These are phyloP conservation scores for Yamadazyma triangularis DNA, from an alignment of 1,139 yeast genomes.

Conservation along the genomic window DNA sequence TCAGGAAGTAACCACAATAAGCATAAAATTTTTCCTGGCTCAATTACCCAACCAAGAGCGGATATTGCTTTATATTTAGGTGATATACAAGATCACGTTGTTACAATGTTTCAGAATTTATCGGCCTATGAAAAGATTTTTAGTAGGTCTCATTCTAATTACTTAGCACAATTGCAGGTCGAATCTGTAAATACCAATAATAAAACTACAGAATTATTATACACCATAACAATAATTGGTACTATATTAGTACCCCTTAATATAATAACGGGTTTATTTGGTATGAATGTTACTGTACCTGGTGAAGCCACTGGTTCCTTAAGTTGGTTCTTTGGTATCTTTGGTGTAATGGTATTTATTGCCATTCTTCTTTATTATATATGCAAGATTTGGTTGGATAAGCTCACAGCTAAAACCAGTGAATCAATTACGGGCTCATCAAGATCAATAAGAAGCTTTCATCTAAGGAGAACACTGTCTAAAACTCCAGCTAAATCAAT, in stretches of 20 bases:
- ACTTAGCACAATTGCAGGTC: slow-evolving; percentile 89
- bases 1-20: slow-evolving; percentile 15
- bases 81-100: slow-evolving; percentile 96
- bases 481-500: slow-evolving; percentile 32
- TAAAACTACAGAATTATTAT: slow-evolving; percentile 78
- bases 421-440: no score
- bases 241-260: slow-evolving; percentile 88
- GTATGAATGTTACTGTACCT: slow-evolving; percentile 92
- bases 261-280: slow-evolving; percentile 86
- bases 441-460: slow-evolving; percentile 42
- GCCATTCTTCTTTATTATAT: slow-evolving; percentile 23
- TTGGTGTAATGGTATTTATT: slow-evolving; percentile 33
- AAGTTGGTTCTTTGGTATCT: slow-evolving; percentile 34
- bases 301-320: slow-evolving; percentile 21
- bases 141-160: slow-evolving; percentile 86
- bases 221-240: slow-evolving; percentile 87
- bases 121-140: slow-evolving; percentile 89
- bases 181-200: slow-evolving; percentile 85
- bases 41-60: slow-evolving; percentile 63
- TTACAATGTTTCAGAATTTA: slow-evolving; percentile 91
- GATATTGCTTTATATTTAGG: slow-evolving; percentile 87
- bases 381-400: slow-evolving; percentile 36
- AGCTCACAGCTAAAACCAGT: slow-evolving; percentile 13
- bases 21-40: slow-evolving; percentile 11
- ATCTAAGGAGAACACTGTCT: slow-evolving; percentile 31